Evolutionary conservation across 2,329 filamentous ascomycete genomes (phyloP), one percentile per base, ranked within the genome.

Genomic region (Xylaria sp.): DNA sequence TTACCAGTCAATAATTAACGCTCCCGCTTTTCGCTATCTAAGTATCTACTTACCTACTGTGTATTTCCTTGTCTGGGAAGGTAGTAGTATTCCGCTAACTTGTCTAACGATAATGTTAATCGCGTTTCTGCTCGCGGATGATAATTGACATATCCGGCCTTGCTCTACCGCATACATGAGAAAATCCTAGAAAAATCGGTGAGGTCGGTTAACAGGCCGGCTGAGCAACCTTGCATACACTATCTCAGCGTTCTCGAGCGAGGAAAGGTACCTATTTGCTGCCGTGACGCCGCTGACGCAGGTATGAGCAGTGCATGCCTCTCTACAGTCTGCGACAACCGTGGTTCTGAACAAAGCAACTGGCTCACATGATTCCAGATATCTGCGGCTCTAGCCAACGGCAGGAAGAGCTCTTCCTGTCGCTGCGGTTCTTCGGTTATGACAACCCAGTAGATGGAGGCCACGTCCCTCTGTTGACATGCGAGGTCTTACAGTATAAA

Each of bases 51-150:
- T 37, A 43, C 40, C n/a, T n/a, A n/a, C n/a, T n/a, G n/a, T n/a
- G n/a, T n/a, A n/a, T n/a, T 37, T 50, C 19, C 57, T 51, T 43
- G 12, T 61, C 58, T 61, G 25, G 53, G 62, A 64, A 64, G 62
- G 62, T 64, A 37, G 62, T 64, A 37, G 54, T 46, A 64, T 47
- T 35, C 15, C 4, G 17, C 19, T 42, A 38, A 31, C 28, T 28
- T 35, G 57, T 21, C 35, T 47, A 17, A 19, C 42, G 14, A 19
- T 38, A 15, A 19, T 9, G 9, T 42, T 55, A 19, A 23, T 51
- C 19, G n/a, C 5, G 37, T 17, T 37, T 50, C 21, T 25, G 15
- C n/a, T 28, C 17, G 31, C 23, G 31, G 51, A 23, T 6, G 21
- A 37, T 21, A 23, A 57, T 25, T 25, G 21, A 23, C 25, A 45